Percentiles rank a stretch among this genome's conserved stretches.
Evolutionary conservation across 1,284 basidiomycete species (phyloP).

Genomic region (Neolentinus lepideus): DNA sequence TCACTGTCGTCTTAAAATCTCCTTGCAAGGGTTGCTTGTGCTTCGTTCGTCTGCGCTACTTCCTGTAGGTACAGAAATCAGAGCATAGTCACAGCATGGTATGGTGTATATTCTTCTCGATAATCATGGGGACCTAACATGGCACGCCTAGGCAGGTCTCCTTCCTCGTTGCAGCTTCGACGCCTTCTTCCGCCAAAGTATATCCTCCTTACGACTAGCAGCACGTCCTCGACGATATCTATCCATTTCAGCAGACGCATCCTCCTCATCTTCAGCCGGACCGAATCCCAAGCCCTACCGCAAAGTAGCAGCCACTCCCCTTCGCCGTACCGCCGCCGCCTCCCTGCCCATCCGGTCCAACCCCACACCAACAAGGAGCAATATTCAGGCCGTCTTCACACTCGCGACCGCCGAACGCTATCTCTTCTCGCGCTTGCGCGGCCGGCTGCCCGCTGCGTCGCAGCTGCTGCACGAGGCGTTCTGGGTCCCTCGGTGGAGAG

Average conservation of each 20-base stretch:
- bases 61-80: not conserved
- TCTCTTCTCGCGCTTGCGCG: conserved; percentile 47
- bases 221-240: not conserved
- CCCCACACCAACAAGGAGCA: conserved; percentile 69
- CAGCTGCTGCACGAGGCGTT: conserved; percentile 63
- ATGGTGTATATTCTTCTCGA: not conserved
- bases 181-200: not conserved
- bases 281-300: conserved; percentile 49
- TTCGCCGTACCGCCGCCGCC: conserved; percentile 62
- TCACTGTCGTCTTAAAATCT: too few species aligned
- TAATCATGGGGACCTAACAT: not conserved
- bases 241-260: not conserved
- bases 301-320: conserved; percentile 50
- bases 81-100: not conserved
- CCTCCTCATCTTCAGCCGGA: conserved; percentile 24
- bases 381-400: conserved; percentile 68
- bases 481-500: conserved; percentile 72
- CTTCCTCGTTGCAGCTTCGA: not conserved
- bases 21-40: too few species aligned
- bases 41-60: not conserved
- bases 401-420: conserved; percentile 75
- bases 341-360: conserved; percentile 74
- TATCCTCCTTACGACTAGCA: not conserved
- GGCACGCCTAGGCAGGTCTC: not conserved
- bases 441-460: conserved; percentile 42